Base-by-base conservation (phyloP, 345 rosid genomes). In the Hibiscus mutabilis region DNA sequence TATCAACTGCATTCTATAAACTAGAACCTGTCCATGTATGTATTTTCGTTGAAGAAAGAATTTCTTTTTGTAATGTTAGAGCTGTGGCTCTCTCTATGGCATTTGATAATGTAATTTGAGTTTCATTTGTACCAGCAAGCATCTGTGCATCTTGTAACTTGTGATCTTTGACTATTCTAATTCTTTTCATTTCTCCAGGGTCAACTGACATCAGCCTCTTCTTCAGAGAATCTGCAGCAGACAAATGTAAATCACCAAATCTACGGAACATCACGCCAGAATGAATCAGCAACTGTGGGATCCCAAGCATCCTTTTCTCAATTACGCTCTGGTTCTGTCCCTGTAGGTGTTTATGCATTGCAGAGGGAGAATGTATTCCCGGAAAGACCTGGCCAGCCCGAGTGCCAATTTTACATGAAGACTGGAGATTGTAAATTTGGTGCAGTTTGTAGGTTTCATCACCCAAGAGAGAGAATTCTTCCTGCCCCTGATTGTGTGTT, bases 391-490 rank as follows among this genome's bases (percentile, higher is more conserved):
- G 97, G 96, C 71, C 98, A 91, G 75, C 93, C 89, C 0, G 97
- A 96, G 72, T 92, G 99, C 74, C 90, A 91, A 80, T 95, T 90
- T 84, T 95, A 92, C 85, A 87, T 95, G 92, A 92, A 96, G 85
- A 96, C 98, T 16, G 99, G 99, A 29, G 97, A 91, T 74, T 96
- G 98, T 81, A 96, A 92, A 79, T 96, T 92, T 69, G 99, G 99
- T 74, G 88, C 95, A 27, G 96, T 96, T 61, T 96, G 99, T 78
- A 87, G 84, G 69, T 96, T 89, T 74, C 98, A 96, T 79, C 99
- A 96, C 79, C 99, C 99, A 66, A 85, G 97, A 78, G 96, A 96
- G 66, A 85, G 99, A 80, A 80, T 86, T 73, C 81, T 87, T 79
- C 99, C 99, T 75, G 81, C 91, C 79, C 99, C 97, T 55, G 97